These are phyloP conservation scores for Tetrapisispora fleetii DNA, from an alignment of 805 yeast species.

Conservation along the genomic window DNA sequence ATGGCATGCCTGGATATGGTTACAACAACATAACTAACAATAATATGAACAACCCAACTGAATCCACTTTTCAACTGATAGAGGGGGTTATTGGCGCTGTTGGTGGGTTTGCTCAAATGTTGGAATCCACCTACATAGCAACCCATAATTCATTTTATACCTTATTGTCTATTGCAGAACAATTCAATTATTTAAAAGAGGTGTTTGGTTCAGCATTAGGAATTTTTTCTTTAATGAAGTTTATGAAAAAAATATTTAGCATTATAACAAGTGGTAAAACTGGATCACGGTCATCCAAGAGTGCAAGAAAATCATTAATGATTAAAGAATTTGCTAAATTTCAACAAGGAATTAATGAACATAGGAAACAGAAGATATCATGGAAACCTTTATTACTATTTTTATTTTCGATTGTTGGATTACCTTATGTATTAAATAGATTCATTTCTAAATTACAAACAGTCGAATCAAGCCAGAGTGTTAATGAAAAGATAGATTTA, in stretches of 20 bases:
- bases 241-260: constrained; percentile 53
- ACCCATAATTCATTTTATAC: constrained; percentile 95
- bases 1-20: neutral
- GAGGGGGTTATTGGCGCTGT: constrained; percentile 91
- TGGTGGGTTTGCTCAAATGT: constrained; percentile 95
- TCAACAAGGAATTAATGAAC: neutral
- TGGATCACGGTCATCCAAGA: constrained; percentile 5
- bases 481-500: constrained; percentile 24
- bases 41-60: constrained; percentile 47
- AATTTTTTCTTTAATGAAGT: constrained; percentile 68
- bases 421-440: constrained; percentile 78
- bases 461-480: constrained; percentile 1
- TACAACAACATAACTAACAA: neutral
- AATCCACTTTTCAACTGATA: constrained; percentile 88
- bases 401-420: constrained; percentile 82
- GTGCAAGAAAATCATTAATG: neutral
- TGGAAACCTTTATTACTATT: constrained; percentile 79
- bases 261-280: constrained; percentile 49
- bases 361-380: constrained; percentile 39
- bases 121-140: constrained; percentile 96
- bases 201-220: constrained; percentile 84
- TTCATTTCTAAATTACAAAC: constrained; percentile 7
- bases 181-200: constrained; percentile 73
- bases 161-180: constrained; percentile 91
- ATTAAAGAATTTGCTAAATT: constrained; percentile 2